Base-by-base conservation (phyloP, 495 filamentous ascomycete genomes). In the Tuber indicum region DNA sequence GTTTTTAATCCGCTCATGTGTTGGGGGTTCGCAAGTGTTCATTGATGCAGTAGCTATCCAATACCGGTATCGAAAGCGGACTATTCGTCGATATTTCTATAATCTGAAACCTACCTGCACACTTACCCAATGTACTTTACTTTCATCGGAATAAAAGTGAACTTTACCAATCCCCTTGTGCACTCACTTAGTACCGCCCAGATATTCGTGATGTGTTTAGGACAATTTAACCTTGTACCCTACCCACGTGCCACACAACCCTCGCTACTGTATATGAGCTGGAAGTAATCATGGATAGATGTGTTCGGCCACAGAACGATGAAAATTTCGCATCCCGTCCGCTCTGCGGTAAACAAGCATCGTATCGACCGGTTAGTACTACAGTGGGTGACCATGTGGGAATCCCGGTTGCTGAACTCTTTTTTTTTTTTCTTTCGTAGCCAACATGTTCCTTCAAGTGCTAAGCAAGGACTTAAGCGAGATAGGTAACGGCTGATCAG, bases 321-420 rank as follows among this genome's bases (percentile, higher is more conserved):
- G 58, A 66, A 66, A 66, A 66, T 66, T 66, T 66, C 58, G 58
- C 58, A 66, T 66, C 58, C 58, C 58, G 58, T 66, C 58, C 58
- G 58, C 58, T 66, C 58, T 66, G 58, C 58, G 58, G 58, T 66
- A 66, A 66, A 66, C 58, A 66, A 66, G 58, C 58, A 66, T 66
- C 58, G 58, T 66, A 66, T 66, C 58, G 58, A 66, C 58, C 58
- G 58, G 58, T 66, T 66, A 66, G 58, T 66, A 66, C 58, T 66
- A 66, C 58, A 66, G 58, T 66, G 58, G 58, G 58, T 66, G 58
- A 66, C 58, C 58, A 66, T 66, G 58, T 66, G 58, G 58, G 58
- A 66, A 66, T 66, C 58, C 58, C 58, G 58, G 58, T 66, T 66
- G 58, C 58, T 66, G 58, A 66, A 66, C 58, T 66, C 58, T 36